Conservation (phyloP, 2,329 filamentous ascomycete species). For the Talaromyces atroroseus region DNA sequence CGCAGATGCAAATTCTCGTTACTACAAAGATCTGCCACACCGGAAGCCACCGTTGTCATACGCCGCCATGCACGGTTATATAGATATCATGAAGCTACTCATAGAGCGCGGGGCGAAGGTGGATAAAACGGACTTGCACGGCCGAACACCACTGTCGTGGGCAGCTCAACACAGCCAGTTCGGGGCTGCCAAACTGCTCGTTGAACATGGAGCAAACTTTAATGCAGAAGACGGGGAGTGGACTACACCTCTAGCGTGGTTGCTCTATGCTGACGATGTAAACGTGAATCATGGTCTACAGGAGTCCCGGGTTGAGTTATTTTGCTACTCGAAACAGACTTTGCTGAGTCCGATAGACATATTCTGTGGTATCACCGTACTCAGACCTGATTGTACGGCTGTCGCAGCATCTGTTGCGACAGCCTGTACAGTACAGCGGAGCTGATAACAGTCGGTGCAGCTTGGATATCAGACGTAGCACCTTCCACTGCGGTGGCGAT, state of each 20-base stretch:
- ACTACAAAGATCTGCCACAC: too few relatives aligned
- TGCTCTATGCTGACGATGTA: background rate
- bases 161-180: too few relatives aligned
- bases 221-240: background rate
- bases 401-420: background rate
- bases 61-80: too few relatives aligned
- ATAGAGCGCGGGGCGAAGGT: too few relatives aligned
- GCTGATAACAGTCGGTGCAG: background rate
- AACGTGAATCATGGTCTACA: conserved; percentile 1
- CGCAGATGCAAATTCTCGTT: too few relatives aligned
- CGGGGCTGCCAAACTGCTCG: too few relatives aligned
- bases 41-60: too few relatives aligned
- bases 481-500: background rate
- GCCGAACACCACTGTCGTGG: too few relatives aligned
- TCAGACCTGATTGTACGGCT: background rate
- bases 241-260: background rate
- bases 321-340: background rate
- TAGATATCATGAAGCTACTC: too few relatives aligned
- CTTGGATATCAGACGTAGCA: background rate
- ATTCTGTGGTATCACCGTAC: background rate
- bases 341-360: background rate
- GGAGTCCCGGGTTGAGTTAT: background rate
- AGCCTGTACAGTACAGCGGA: background rate
- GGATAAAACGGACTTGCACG: too few relatives aligned
- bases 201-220: too few relatives aligned